Evolutionary conservation across 2,329 filamentous ascomycete genomes (phyloP), one percentile per base, ranked within the genome.

Genomic region (Sphaerulina musiva): DNA sequence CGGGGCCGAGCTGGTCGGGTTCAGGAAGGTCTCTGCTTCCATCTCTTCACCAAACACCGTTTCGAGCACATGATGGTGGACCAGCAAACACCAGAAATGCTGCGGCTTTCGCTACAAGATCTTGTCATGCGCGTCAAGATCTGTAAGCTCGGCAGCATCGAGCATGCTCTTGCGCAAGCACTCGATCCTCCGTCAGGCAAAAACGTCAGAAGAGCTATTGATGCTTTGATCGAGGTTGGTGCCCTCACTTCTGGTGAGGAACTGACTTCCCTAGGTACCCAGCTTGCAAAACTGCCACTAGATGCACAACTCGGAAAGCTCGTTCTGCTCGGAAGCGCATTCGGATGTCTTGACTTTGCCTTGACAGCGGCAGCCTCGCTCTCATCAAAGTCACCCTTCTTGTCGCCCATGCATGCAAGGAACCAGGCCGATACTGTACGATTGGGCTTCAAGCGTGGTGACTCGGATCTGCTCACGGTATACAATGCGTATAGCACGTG

Each of bases 231-330:
- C 42, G 93, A 98, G 67, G 93, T 96, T 12, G 87, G 90, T 56
- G 93, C 93, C 3, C 75, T 98, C 48, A 96, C 91, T 0, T 70
- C 81, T 9, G 73, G 77, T 2, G 93, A 98, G 70, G 87, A 92
- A 48, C 75, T 98, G 41, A 98, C 93, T 0, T 82, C 89, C 1
- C 78, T 98, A 12, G 93, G 93, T 4, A 78, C 83, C 42, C 91
- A 96, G 67, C 79, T 98, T 31, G 91, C 93, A 1, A 87, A 89
- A 58, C 72, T 98, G 6, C 93, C 93, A 1, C 75, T 98, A 1
- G 93, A 98, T 67, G 92, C 96, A 9, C 95, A 95, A 70, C 78
- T 98, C 1, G 92, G 92, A 14, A 98, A 98, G 69, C 80, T 98
- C 38, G 89, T 96, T 44, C 78, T 98, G 4, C 80, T 95, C 36